Evolutionary conservation across 768 basidiomycete species (phyloP).

Genomic region (Pisolithus tinctorius): DNA sequence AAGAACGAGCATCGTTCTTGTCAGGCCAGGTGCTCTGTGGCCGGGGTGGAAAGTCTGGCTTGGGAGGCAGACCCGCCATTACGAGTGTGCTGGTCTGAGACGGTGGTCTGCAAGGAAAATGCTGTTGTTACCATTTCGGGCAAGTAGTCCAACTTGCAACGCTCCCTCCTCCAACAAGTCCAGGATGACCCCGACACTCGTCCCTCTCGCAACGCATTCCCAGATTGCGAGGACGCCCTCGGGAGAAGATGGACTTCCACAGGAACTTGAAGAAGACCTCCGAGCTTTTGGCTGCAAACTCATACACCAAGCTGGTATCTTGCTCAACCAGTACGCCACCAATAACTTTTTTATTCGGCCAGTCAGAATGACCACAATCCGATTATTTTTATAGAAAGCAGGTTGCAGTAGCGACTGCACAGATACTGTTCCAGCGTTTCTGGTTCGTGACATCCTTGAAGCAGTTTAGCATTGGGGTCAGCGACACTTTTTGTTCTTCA

Average conservation of each 20-base stretch:
- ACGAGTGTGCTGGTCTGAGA: not conserved
- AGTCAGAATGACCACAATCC: not conserved
- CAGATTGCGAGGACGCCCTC: conserved; percentile 83
- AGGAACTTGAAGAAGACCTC: conserved; percentile 80
- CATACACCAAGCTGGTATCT: conserved; percentile 89
- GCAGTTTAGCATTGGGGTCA: conserved; percentile 87
- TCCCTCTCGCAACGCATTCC: conserved; percentile 76
- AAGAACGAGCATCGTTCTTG: conserved; percentile 14
- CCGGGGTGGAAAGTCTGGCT: conserved; percentile 23
- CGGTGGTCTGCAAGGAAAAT: not conserved
- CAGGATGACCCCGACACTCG: conserved; percentile 45
- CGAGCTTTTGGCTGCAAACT: conserved; percentile 89
- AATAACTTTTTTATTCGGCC: not conserved
- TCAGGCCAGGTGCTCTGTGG: conserved; percentile 14
- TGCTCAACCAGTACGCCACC: conserved; percentile 74
- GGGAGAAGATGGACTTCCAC: conserved; percentile 70
- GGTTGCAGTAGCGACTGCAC: conserved; percentile 93
- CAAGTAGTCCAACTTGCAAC: not conserved
- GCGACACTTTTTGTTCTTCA: conserved; percentile 19
- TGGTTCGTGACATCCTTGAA: conserved; percentile 95
- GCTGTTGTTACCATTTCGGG: conserved; percentile 1
- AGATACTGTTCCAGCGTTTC: conserved; percentile 94
- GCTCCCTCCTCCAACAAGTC: not conserved
- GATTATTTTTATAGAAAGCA: conserved; percentile 61
- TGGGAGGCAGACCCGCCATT: conserved; percentile 26